Conservation (phyloP, 139 green algal genomes). For the Micractinium conductrix region DNA sequence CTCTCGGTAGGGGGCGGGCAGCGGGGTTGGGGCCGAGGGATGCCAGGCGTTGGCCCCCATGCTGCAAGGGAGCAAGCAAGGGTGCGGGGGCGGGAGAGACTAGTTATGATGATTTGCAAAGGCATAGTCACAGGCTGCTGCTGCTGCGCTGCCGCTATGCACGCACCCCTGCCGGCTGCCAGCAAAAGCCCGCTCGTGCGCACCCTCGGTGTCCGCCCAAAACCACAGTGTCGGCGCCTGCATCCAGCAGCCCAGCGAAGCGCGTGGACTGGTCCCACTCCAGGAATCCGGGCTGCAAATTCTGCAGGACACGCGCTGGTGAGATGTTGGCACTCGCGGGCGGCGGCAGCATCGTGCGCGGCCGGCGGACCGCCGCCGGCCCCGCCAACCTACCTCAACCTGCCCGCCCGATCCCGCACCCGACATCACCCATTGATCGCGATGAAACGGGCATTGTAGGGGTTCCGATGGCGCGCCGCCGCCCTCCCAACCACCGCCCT, state of each 20-base stretch:
- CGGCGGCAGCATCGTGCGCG: no score
- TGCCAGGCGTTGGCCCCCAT: conserved; percentile 69
- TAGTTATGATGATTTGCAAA: no score
- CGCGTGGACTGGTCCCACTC: background rate
- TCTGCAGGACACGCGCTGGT: background rate
- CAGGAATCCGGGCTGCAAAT: background rate
- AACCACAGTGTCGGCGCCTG: background rate
- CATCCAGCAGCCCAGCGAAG: conserved; percentile 20
- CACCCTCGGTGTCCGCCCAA: conserved; percentile 30
- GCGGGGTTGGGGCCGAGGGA: background rate
- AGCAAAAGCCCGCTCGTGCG: background rate
- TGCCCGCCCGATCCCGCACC: no score
- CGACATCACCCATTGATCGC: no score
- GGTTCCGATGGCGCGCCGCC: no score
- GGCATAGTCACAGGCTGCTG: no score
- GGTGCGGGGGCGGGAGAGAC: no score
- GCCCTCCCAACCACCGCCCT: no score
- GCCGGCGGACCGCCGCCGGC: no score
- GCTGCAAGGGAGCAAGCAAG: conserved; percentile 40
- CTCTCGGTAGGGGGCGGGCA: conserved; percentile 64
- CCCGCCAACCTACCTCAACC: background rate
- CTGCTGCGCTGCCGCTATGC: background rate
- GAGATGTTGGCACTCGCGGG: no score
- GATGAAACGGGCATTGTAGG: no score
- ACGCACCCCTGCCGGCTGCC: background rate